Base-by-base conservation (phyloP, 2,329 filamentous ascomycete species). In the Periconia macrospinosa region DNA sequence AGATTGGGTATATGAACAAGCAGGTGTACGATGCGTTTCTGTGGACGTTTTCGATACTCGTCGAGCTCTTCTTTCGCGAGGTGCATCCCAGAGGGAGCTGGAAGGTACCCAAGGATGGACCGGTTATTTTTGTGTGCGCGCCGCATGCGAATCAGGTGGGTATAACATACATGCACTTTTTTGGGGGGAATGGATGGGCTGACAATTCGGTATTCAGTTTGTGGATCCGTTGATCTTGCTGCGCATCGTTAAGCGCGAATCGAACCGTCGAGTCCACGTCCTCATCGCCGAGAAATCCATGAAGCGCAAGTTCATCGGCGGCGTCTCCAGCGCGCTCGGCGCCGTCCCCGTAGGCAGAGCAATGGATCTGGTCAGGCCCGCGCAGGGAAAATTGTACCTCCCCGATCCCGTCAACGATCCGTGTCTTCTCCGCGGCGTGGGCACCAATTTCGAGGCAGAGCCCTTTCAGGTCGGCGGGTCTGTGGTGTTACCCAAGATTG, bases 1-100 rank as follows among this genome's bases (percentile, higher is more conserved):
- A 67, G 43, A 65, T 71, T 50, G 71, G 68, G 23, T 54, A 85
- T 49, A 89, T 90, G 86, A 86, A 85, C 66, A 82, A 84, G 62
- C 89, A 84, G 81, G 86, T 88, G 60, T 92, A 92, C 73, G 89
- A 92, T 76, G 80, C 86, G 54, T 89, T 92, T 68, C 80, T 92
- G 30, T 91, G 89, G 82, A 81, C 82, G 46, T 88, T 92, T 71
- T 89, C 88, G 41, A 84, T 97, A 59, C 81, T 97, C 49, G 87
- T 95, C 61, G 94, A 99, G 75, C 86, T 97, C 62, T 99, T 99
- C 84, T 99, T 99, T 80, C 88, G 94, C 63, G 94, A 99, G 76
- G 91, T 99, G 15, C 92, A 97, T 72, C 94, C 94, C 13, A 85
- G 94, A 60, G 92, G 92, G 62, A 91, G 92, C 58, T 99, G 94